These are phyloP conservation scores for Candida ortonii DNA, from an alignment of 805 yeast species.

Conservation along the genomic window DNA sequence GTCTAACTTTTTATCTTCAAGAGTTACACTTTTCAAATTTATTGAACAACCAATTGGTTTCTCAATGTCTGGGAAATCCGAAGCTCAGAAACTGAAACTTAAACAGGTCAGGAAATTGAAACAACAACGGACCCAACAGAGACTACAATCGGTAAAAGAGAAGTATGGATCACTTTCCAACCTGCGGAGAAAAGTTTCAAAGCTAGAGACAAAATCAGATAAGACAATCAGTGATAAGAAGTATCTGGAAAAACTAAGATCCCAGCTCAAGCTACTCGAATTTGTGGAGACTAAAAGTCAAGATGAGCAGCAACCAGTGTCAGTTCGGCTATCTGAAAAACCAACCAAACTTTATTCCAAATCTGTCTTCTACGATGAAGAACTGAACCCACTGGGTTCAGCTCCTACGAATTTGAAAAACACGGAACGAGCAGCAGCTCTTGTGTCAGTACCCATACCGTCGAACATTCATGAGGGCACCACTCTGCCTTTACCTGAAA, in stretches of 20 bases:
- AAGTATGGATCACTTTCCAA: conserved; percentile 9
- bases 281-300: conserved; percentile 5
- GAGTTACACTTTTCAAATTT: no score
- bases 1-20: no score
- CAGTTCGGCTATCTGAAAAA: conserved; percentile 7
- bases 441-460: conserved; percentile 1
- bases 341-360: conserved; percentile 38
- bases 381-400: conserved; percentile 59
- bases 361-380: conserved; percentile 63
- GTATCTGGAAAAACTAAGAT: conserved; percentile 17
- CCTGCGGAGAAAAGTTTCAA: conserved; percentile 12
- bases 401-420: conserved; percentile 40
- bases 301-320: conserved; percentile 1
- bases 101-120: conserved; percentile 7
- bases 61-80: conserved; percentile 5
- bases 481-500: conserved; percentile 35
- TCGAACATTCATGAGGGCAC: conserved; percentile 8
- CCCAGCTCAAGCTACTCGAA: conserved; percentile 19
- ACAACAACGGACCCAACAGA: conserved; percentile 8
- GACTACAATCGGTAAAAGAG: conserved; percentile 8
- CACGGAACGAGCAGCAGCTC: conserved; percentile 33
- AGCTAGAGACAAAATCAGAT: conserved; percentile 9
- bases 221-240: conserved; percentile 16
- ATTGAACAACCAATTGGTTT: not conserved
- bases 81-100: conserved; percentile 6